These are phyloP conservation scores for Alternaria sp. DNA, from an alignment of 2,329 filamentous ascomycete species.

Conservation along the genomic window DNA sequence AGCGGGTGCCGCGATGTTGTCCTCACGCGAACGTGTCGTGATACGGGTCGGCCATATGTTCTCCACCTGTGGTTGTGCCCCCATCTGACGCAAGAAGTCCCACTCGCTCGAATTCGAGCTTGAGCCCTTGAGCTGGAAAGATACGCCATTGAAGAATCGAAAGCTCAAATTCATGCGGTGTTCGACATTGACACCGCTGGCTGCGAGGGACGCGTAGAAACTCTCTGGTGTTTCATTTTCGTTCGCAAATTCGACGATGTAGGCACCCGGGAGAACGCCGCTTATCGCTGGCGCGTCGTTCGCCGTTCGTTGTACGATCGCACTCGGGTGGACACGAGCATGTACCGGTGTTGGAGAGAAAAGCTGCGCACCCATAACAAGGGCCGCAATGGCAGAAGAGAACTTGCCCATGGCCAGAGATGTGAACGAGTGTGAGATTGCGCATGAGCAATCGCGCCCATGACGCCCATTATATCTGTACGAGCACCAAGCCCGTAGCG, in stretches of 20 bases:
- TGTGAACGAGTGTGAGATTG: neutral
- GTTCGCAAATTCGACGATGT: conserved; percentile 30
- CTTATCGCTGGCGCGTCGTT: neutral
- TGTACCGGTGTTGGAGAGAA: conserved; percentile 1
- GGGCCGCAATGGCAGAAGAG: conserved; percentile 9
- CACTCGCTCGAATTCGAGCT: conserved; percentile 10
- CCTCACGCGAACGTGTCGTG: conserved; percentile 7
- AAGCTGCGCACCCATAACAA: conserved; percentile 11
- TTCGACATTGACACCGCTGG: conserved; percentile 18
- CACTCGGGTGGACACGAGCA: neutral
- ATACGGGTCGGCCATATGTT: conserved; percentile 27
- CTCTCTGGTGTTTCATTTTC: conserved; percentile 19
- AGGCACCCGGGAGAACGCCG: conserved; percentile 13
- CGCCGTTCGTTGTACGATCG: conserved; percentile 2
- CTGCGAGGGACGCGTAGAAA: conserved; percentile 24
- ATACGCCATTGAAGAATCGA: conserved; percentile 28
- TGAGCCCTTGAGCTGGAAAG: conserved; percentile 22
- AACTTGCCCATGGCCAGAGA: conserved; percentile 2
- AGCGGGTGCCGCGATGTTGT: neutral
- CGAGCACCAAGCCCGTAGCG: conserved; percentile 9
- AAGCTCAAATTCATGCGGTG: conserved; percentile 29
- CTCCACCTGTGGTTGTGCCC: conserved; percentile 1
- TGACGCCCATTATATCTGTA: conserved; percentile 6
- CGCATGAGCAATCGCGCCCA: neutral
- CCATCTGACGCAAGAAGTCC: conserved; percentile 5